Percentiles rank a stretch among this genome's conserved stretches.
Evolutionary conservation across 83 land plant species (phyloP).

Genomic region (Larix sibirica): DNA sequence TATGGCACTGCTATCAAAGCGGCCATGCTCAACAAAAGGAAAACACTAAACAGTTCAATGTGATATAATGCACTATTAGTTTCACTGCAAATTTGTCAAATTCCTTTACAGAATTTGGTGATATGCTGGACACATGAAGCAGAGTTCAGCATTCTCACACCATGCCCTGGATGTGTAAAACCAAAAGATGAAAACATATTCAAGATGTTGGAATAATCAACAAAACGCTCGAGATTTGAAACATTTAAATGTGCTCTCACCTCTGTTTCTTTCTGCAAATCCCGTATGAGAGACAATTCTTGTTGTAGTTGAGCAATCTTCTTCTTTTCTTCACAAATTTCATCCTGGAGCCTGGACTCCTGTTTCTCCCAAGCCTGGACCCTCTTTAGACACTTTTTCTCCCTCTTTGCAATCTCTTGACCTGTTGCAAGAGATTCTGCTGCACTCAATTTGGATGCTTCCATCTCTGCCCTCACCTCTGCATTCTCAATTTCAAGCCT

Average conservation of each 20-base stretch:
- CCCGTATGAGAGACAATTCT: constrained; percentile 29
- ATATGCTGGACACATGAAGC: background rate
- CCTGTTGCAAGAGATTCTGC: constrained; percentile 59
- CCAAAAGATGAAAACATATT: background rate
- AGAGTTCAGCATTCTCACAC: background rate
- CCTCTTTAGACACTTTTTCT: constrained; percentile 63
- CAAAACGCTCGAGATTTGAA: background rate
- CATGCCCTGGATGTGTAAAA: background rate
- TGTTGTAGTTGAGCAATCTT: constrained; percentile 37
- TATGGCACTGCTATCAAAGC: background rate
- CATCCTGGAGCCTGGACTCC: constrained; percentile 60
- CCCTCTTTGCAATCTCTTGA: constrained; percentile 65
- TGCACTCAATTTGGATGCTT: constrained; percentile 75
- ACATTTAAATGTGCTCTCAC: constrained; percentile 21
- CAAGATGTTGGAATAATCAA: background rate
- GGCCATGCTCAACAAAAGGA: background rate
- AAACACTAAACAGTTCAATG: background rate
- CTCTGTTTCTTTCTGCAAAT: constrained; percentile 52
- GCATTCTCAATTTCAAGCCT: constrained; percentile 80
- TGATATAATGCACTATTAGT: background rate
- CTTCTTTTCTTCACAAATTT: constrained; percentile 48
- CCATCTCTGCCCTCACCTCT: constrained; percentile 81
- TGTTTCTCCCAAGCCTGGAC: constrained; percentile 70
- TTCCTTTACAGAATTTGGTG: background rate
- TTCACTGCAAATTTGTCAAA: background rate